Evolutionary conservation across 257 asterid species (phyloP).

Genomic region (Ocimum tenuiflorum): DNA sequence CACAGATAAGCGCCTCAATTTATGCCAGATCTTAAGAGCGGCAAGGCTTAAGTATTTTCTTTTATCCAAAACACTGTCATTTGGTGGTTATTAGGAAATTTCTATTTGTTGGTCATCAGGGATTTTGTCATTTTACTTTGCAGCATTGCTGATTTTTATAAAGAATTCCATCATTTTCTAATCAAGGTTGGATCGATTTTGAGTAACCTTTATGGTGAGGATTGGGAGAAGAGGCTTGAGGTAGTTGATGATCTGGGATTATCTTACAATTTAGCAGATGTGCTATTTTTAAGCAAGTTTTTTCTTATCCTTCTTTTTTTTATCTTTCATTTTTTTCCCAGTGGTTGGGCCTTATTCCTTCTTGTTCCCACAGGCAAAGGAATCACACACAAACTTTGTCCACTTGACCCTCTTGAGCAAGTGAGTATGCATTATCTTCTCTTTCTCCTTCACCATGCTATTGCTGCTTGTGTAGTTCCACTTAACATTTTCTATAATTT

Average conservation of each 20-base stretch:
- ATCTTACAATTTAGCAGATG: conserved; percentile 8
- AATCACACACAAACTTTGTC: conserved; percentile 68
- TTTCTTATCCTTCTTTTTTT: not conserved
- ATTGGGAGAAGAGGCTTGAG: conserved; percentile 92
- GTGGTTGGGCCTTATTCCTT: conserved; percentile 11
- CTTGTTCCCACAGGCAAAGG: conserved; percentile 57
- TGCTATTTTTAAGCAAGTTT: conserved; percentile 1
- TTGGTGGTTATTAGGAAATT: not conserved
- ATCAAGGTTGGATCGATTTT: conserved; percentile 71
- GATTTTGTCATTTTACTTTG: conserved; percentile 12
- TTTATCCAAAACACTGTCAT: conserved; percentile 3
- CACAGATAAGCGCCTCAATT: conserved; percentile 41
- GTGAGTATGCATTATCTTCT: conserved; percentile 39
- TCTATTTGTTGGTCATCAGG: conserved; percentile 1
- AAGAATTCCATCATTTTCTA: conserved; percentile 72
- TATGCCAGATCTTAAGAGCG: conserved; percentile 66
- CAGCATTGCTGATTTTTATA: conserved; percentile 76
- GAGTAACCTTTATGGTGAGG: conserved; percentile 55
- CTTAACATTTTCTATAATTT: not conserved
- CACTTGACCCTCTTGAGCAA: conserved; percentile 79
- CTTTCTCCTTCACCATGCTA: conserved; percentile 11
- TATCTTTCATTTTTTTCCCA: not conserved
- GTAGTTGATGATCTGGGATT: conserved; percentile 34
- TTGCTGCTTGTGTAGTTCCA: conserved; percentile 10
- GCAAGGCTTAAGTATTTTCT: conserved; percentile 66